Evolutionary conservation across 768 basidiomycete species (phyloP).

Genomic region (Cystobasidium tubakii): DNA sequence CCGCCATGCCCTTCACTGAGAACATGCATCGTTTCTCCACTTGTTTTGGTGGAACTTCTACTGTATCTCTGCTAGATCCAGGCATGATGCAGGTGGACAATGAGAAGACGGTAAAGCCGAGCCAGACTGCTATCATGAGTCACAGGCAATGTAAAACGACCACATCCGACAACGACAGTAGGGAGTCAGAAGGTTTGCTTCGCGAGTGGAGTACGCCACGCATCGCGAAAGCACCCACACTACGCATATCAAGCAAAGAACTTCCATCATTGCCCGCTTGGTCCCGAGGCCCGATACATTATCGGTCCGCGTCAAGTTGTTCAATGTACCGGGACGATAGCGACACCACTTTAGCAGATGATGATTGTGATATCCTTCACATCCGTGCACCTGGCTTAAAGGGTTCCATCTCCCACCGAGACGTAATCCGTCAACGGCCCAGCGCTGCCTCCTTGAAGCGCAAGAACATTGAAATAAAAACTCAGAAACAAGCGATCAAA

Average conservation of each 20-base stretch:
- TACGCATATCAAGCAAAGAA: background rate
- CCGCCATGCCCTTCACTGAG: background rate
- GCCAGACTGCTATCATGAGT: background rate
- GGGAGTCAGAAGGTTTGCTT: background rate
- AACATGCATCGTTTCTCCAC: constrained; percentile 23
- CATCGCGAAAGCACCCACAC: background rate
- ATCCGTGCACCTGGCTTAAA: background rate
- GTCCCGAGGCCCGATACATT: background rate
- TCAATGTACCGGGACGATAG: background rate
- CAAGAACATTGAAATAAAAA: background rate
- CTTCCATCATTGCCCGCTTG: background rate
- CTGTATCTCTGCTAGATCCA: constrained; percentile 5
- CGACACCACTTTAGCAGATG: background rate
- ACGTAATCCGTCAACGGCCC: background rate
- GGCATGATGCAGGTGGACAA: background rate
- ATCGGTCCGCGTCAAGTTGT: background rate
- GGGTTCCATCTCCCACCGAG: background rate
- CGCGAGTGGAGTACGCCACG: background rate
- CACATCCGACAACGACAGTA: background rate
- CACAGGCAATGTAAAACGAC: background rate
- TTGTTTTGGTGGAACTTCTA: background rate
- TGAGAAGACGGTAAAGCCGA: background rate
- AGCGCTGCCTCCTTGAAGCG: background rate
- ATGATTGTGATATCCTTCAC: background rate
- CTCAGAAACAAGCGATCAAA: background rate